Percentiles rank a stretch among this genome's conserved stretches.
Conservation (phyloP, 805 yeast genomes). For the Schwanniomyces sp. region DNA sequence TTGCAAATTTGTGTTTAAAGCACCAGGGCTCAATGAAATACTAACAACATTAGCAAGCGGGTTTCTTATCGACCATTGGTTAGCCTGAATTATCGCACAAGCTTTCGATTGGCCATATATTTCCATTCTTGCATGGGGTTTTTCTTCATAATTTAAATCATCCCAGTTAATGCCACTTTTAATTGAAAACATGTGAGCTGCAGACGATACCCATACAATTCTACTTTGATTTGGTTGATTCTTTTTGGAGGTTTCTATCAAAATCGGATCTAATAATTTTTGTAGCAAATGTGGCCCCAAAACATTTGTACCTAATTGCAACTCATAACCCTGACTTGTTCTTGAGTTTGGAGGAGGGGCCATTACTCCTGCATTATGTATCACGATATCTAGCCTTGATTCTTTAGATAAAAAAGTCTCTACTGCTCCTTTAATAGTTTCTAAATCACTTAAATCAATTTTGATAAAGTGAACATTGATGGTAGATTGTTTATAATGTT, state of each 20-base stretch:
- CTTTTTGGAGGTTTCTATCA: slow-evolving; percentile 28
- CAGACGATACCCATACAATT: slow-evolving; percentile 47
- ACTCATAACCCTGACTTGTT: slow-evolving; percentile 44
- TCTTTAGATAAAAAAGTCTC: slow-evolving; percentile 17
- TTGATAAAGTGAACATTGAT: slow-evolving; percentile 13
- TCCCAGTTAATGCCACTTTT: slow-evolving; percentile 31
- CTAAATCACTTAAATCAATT: slow-evolving; percentile 43
- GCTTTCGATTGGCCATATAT: slow-evolving; percentile 47
- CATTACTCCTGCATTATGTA: slow-evolving; percentile 29
- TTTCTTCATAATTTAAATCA: slow-evolving; percentile 25
- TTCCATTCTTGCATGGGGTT: slow-evolving; percentile 8
- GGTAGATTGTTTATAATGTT: slow-evolving; percentile 10
- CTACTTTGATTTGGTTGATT: slow-evolving; percentile 28
- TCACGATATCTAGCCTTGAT: slow-evolving; percentile 17
- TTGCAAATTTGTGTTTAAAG: slow-evolving; percentile 31
- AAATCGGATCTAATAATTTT: slow-evolving; percentile 34
- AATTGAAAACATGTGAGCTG: slow-evolving; percentile 28
- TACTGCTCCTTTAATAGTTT: slow-evolving; percentile 39
- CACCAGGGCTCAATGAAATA: slow-evolving; percentile 43
- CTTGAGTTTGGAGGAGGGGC: slow-evolving; percentile 26
- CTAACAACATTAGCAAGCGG: slow-evolving; percentile 29
- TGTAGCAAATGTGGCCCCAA: slow-evolving; percentile 48
- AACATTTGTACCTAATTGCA: slow-evolving; percentile 47
- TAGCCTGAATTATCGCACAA: slow-evolving; percentile 30
- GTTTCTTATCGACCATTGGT: slow-evolving; percentile 31